Base-by-base conservation (phyloP, 2,329 filamentous ascomycete genomes). In the Periconia sp. region DNA sequence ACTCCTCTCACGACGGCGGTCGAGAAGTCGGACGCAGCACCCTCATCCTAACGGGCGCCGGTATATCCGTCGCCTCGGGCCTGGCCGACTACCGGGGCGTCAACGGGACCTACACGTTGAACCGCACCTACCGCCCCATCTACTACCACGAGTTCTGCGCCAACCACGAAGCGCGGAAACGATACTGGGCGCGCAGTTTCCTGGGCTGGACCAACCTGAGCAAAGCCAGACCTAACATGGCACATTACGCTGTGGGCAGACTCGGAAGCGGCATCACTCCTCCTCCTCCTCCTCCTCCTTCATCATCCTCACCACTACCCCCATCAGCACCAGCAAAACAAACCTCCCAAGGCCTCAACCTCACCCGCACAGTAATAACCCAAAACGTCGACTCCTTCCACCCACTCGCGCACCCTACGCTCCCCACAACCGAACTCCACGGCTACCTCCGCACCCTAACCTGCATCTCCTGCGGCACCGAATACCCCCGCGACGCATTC, bases 121-220 rank as follows among this genome's bases (percentile, higher is more conserved):
- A 97, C 77, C 91, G 90, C 77, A 85, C 85, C 14, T 97, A 96
- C 70, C 85, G 90, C 2, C 94, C 93, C 31, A 95, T 96, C 61
- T 99, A 96, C 77, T 92, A 90, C 73, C 86, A 91, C 72, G 94
- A 99, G 72, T 99, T 97, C 68, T 75, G 91, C 42, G 78, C 82
- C 45, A 89, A 79, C 59, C 93, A 97, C 74, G 90, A 92, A 71
- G 86, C 90, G 13, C 81, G 94, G 60, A 94, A 97, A 74, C 81
- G 94, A 56, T 99, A 99, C 72, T 99, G 94, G 94, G 93, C 94
- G 1, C 80, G 94, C 46, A 96, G 90, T 69, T 99, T 96, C 73
- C 77, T 99, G 18, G 94, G 94, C 37, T 97, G 92, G 92, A 87
- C 90, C 3, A 91, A 85, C 43, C 78, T 97, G 60, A 79, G 89